Conservation (phyloP, 78 protist species). For the Tieghemostelium lacteum region DNA sequence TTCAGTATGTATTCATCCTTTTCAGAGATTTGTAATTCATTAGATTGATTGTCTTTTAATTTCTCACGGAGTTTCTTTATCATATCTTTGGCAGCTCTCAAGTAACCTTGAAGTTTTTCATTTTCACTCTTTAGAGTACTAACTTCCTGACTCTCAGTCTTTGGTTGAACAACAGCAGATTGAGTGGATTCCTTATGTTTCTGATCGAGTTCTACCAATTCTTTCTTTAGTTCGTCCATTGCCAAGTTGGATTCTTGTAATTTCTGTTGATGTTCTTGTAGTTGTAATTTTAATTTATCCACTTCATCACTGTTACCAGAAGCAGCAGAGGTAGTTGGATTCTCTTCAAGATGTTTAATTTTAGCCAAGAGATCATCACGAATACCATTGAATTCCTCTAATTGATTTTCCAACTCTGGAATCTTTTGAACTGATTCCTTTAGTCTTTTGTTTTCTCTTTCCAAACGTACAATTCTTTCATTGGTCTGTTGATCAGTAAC, state of each 20-base stretch:
- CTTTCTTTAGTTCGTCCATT: slow-evolving; percentile 31
- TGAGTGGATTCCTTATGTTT: not conserved
- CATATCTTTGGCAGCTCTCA: slow-evolving; percentile 69
- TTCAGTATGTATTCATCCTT: slow-evolving; percentile 41
- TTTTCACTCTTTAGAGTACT: not conserved
- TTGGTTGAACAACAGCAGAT: not conserved
- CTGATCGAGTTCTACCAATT: slow-evolving; percentile 16
- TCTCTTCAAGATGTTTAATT: slow-evolving; percentile 2
- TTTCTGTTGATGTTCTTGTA: not conserved
- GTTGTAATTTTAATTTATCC: not conserved
- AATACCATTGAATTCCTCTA: slow-evolving; percentile 25
- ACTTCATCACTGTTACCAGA: not conserved
- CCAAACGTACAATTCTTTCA: slow-evolving; percentile 63
- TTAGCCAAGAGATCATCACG: slow-evolving; percentile 14
- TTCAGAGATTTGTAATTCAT: slow-evolving; percentile 9
- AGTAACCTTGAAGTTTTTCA: slow-evolving; percentile 47
- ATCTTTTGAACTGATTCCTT: slow-evolving; percentile 37
- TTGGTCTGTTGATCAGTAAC: slow-evolving; percentile 22
- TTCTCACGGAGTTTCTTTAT: slow-evolving; percentile 60
- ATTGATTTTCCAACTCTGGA: slow-evolving; percentile 40
- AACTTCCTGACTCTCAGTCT: not conserved
- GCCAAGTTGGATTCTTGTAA: slow-evolving; percentile 17
- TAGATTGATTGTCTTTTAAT: not conserved
- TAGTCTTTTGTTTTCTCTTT: slow-evolving; percentile 62
- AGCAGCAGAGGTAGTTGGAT: not conserved